Base-by-base conservation (phyloP, 176 grass and related monocot species). In the Zea luxurians region DNA sequence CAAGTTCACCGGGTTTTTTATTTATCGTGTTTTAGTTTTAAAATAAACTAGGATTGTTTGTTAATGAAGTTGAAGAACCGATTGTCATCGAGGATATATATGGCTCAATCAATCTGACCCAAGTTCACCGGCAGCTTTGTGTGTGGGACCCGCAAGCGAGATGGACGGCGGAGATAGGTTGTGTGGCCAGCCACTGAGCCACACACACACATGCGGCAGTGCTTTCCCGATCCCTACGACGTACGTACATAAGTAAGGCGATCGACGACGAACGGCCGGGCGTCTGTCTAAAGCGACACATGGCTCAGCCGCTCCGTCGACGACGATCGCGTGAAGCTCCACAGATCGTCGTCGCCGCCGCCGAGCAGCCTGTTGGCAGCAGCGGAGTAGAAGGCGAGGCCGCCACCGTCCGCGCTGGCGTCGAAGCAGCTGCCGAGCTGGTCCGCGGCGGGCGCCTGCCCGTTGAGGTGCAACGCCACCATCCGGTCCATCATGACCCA, bases 401-500 rank as follows among this genome's bases (percentile, higher is more conserved):
- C 73, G 64, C 17, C 37, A 78, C 7, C 47, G 64, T 62, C 20
- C 68, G 50, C 65, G 27, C 27, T 27, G 27, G 27, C 27, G 27
- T 27, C 87, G 74, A 90, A 93, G 86, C 93, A 91, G 15, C 16
- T 55, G 52, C 52, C 6, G 35, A 91, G 89, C 57, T 79, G 89
- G 27, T 27, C 27, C 27, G 27, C 27, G 27, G 27, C 62, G 16
- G 89, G 27, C n/a, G 76, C 37, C 44, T 48, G 86, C 55, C 92
- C 96, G 63, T 99, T 92, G 55, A 99, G 96, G 78, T 99, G 96
- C 2, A 88, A 99, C 2, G 96, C 95, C 7, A 97, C 91, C 4
- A 97, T 89, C 60, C 95, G 65, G 78, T 97, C 95, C 87, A 94
- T 87, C 66, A 87, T 90, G n/a, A 85, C 89, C 95, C 95, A 97